Evolutionary conservation across 2,329 filamentous ascomycete species (phyloP).

Genomic region (Myriangium duriaei): DNA sequence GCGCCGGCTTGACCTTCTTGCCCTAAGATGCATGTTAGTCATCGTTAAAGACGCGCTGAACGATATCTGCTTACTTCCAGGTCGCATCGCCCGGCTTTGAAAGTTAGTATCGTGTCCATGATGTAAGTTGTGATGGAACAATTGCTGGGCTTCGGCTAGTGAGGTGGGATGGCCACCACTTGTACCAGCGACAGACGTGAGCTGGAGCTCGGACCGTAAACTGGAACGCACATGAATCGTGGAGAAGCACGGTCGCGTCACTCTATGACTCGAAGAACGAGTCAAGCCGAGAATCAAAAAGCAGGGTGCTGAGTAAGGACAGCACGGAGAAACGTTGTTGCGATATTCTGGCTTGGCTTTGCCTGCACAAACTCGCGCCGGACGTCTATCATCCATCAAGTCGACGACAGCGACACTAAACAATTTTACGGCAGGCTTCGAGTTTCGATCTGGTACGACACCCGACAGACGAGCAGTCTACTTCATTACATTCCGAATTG

Average conservation of each 20-base stretch:
- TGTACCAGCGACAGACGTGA: no score
- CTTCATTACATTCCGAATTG: background rate
- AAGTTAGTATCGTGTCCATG: conserved; percentile 81
- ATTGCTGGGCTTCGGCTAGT: conserved; percentile 4
- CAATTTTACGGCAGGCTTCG: background rate
- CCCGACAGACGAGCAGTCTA: background rate
- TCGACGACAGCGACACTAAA: background rate
- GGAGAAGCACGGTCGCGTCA: no score
- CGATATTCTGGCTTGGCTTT: background rate
- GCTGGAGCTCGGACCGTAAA: no score
- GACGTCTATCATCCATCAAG: background rate
- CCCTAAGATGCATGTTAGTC: conserved; percentile 25
- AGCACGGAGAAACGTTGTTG: background rate
- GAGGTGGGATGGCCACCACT: no score
- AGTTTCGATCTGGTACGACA: background rate
- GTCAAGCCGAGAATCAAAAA: background rate
- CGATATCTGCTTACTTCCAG: conserved; percentile 53
- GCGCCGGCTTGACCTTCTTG: conserved; percentile 59
- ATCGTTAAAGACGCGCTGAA: conserved; percentile 24
- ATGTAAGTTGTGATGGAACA: conserved; percentile 37
- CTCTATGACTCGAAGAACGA: background rate
- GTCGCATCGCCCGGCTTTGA: conserved; percentile 88
- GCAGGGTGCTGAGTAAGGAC: background rate
- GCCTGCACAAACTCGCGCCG: background rate
- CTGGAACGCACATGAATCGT: no score